A percentile compares a stretch with the other conserved stretches of the same genome.
Evolutionary conservation across 257 asterid species (phyloP).

Genomic region (Solanum peruvianum): DNA sequence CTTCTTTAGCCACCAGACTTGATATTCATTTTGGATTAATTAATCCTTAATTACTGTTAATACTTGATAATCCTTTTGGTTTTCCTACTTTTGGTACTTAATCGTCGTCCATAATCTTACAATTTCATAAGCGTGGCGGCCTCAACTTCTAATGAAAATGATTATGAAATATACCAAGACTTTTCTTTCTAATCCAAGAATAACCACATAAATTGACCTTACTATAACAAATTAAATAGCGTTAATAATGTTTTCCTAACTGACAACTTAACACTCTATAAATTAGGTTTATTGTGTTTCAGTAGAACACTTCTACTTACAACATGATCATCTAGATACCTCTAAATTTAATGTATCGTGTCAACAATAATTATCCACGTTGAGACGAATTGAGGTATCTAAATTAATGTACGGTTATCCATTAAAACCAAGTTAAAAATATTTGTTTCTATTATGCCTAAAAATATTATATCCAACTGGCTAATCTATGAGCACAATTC

Average conservation of each 20-base stretch:
- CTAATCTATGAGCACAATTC: background rate
- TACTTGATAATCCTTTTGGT: background rate
- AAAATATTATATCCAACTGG: background rate
- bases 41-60: background rate
- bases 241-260: background rate
- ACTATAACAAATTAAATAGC: background rate
- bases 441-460: background rate
- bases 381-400: fast-evolving
- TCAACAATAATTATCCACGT: fast-evolving
- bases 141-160: background rate
- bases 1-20: background rate
- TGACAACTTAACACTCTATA: background rate
- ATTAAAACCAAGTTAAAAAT: background rate
- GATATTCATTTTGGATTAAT: background rate
- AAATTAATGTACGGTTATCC: fast-evolving
- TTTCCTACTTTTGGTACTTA: background rate
- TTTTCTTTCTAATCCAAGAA: background rate
- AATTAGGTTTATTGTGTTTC: background rate
- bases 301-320: background rate
- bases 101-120: background rate
- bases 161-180: background rate
- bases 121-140: background rate
- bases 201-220: background rate
- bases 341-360: fast-evolving
- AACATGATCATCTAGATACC: background rate